A percentile compares a stretch with the other conserved stretches of the same genome.
These are phyloP conservation scores for Mycocentrospora acerina DNA, from an alignment of 2,329 filamentous ascomycete genomes.

Conservation along the genomic window DNA sequence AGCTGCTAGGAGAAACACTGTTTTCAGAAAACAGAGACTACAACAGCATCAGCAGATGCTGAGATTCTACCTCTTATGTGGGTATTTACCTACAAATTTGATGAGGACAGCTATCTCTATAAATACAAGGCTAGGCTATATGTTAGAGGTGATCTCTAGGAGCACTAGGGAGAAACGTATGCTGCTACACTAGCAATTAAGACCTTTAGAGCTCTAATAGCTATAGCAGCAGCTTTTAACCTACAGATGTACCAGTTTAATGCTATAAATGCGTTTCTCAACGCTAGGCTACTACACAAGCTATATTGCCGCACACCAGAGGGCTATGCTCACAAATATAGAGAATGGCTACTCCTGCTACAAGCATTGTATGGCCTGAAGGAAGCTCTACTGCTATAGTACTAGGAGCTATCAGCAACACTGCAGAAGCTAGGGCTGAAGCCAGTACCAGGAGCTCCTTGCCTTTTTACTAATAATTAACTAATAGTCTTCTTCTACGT, in stretches of 20 bases:
- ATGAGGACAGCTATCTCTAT: conserved; percentile 10
- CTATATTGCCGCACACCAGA: too few relatives aligned
- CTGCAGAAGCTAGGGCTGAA: conserved; percentile 12
- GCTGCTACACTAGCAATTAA: too few relatives aligned
- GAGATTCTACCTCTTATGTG: too few relatives aligned
- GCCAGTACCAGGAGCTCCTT: conserved; percentile 8
- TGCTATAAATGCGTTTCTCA: conserved; percentile 24
- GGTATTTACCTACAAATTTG: too few relatives aligned
- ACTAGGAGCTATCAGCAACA: conserved; percentile 11
- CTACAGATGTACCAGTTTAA: conserved; percentile 20
- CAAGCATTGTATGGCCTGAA: conserved; percentile 27
- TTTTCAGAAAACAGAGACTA: too few relatives aligned
- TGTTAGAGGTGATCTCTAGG: conserved; percentile 16
- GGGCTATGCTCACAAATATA: too few relatives aligned
- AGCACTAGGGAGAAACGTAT: conserved; percentile 8
- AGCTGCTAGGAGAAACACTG: conserved; percentile 6
- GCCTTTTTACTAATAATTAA: too few relatives aligned
- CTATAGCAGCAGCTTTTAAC: conserved; percentile 19
- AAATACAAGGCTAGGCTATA: conserved; percentile 15
- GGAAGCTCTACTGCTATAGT: conserved; percentile 19
- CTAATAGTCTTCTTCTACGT: too few relatives aligned
- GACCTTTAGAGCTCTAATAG: conserved; percentile 20
- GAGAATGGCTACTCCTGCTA: too few relatives aligned
- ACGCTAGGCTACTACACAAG: too few relatives aligned
- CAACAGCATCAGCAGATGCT: too few relatives aligned